A percentile compares a stretch with the other conserved stretches of the same genome.
Conservation (phyloP, 2,329 filamentous ascomycete species). For the Pezicula rhizophila region DNA sequence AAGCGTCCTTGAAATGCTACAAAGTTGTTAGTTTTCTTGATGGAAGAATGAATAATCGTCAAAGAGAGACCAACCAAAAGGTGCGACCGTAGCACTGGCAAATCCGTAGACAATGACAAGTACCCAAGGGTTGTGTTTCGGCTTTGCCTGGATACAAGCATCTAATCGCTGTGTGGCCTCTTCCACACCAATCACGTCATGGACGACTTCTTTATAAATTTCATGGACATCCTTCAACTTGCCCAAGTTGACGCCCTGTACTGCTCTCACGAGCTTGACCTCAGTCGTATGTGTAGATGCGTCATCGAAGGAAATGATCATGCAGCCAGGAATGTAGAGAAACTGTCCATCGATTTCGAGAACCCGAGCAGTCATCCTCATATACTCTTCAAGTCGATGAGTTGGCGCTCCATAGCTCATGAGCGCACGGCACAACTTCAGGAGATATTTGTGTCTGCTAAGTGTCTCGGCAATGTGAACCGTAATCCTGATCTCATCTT, state of each 20-base stretch:
- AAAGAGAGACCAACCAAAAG: conserved; percentile 41
- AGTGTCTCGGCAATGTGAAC: conserved; percentile 63
- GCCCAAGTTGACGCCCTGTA: conserved; percentile 67
- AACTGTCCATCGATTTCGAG: conserved; percentile 87
- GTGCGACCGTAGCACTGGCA: conserved; percentile 64
- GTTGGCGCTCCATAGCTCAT: conserved; percentile 91
- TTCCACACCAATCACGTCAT: conserved; percentile 67
- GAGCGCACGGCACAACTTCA: conserved; percentile 76
- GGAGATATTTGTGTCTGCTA: conserved; percentile 73
- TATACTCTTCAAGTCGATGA: conserved; percentile 85
- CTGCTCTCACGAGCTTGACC: conserved; percentile 65
- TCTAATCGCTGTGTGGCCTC: conserved; percentile 60
- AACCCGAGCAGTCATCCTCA: conserved; percentile 84
- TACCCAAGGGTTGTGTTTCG: conserved; percentile 45
- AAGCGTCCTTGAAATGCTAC: conserved; percentile 61
- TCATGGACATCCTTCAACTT: conserved; percentile 69
- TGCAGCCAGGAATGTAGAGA: conserved; percentile 83
- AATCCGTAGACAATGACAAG: conserved; percentile 62
- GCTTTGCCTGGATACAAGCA: conserved; percentile 39
- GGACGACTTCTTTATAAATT: conserved; percentile 77
- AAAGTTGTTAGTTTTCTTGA: neutral
- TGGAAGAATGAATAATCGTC: neutral
- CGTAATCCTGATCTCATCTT: conserved; percentile 40
- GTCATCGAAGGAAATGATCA: conserved; percentile 91
- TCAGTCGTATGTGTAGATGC: conserved; percentile 68